These are phyloP conservation scores for Talaromyces sp. DNA, from an alignment of 2,329 filamentous ascomycete species.

Conservation along the genomic window DNA sequence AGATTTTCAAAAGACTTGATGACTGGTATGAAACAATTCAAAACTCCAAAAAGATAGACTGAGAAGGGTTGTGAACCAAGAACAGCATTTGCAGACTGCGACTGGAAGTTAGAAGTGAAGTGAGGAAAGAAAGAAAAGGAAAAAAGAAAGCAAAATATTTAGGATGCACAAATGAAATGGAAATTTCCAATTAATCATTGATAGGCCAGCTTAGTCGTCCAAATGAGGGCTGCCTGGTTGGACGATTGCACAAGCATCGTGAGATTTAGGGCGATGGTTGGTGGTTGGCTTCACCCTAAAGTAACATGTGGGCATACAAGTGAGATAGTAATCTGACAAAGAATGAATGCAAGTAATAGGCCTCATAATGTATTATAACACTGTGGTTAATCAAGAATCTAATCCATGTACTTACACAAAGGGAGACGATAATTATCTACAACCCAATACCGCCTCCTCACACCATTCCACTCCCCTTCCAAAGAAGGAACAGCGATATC, in stretches of 20 bases:
- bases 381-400: not conserved
- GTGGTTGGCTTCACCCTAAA: not conserved
- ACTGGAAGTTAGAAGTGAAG: not conserved
- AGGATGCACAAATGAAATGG: not conserved
- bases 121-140: not conserved
- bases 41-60: not conserved
- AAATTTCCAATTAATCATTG: not conserved
- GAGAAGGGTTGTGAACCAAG: not conserved
- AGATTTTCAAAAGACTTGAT: not conserved
- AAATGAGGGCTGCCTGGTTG: not conserved
- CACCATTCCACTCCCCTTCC: conserved; percentile 80
- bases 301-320: not conserved
- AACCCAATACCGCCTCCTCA: conserved; percentile 85
- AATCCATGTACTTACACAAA: conserved; percentile 30
- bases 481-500: conserved; percentile 71
- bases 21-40: not conserved
- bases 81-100: not conserved
- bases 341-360: not conserved
- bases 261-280: not conserved
- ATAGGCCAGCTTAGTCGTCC: not conserved
- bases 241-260: not conserved
- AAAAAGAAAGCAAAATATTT: not conserved
- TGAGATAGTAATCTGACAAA: not conserved
- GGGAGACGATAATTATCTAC: conserved; percentile 57
- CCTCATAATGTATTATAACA: not conserved